Percentiles rank a stretch among this genome's conserved stretches.
These are phyloP conservation scores for Cladorrhinum sp. DNA, from an alignment of 2,329 filamentous ascomycete genomes.

Conservation along the genomic window DNA sequence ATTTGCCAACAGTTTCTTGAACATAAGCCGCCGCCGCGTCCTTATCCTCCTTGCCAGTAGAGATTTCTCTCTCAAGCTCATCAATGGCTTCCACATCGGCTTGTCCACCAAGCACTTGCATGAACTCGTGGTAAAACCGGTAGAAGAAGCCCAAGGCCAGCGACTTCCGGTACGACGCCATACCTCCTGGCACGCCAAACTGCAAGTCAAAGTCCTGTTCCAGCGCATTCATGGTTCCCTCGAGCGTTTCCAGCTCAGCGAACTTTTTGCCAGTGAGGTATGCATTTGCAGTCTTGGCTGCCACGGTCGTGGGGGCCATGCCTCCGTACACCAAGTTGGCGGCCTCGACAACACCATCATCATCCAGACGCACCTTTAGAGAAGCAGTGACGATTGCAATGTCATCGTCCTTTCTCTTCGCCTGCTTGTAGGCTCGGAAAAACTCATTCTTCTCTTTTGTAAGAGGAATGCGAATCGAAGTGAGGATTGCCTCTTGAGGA, in stretches of 20 bases:
- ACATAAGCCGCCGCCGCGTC: slow-evolving; percentile 73
- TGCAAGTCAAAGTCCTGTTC: slow-evolving; percentile 83
- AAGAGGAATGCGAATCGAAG: slow-evolving; percentile 79
- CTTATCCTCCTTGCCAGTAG: slow-evolving; percentile 74
- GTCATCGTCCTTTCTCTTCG: slow-evolving; percentile 96
- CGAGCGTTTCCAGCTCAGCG: slow-evolving; percentile 76
- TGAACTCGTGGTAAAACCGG: slow-evolving; percentile 88
- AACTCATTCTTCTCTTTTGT: slow-evolving; percentile 74
- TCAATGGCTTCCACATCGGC: slow-evolving; percentile 71
- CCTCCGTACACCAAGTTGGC: slow-evolving; percentile 87
- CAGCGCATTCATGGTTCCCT: slow-evolving; percentile 86
- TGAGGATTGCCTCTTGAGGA: slow-evolving; percentile 76
- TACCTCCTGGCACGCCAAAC: slow-evolving; percentile 91
- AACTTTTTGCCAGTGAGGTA: slow-evolving; percentile 77
- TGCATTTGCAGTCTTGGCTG: slow-evolving; percentile 72
- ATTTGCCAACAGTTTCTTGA: slow-evolving; percentile 78
- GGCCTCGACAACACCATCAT: slow-evolving; percentile 66
- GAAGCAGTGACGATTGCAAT: slow-evolving; percentile 96
- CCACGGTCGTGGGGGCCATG: slow-evolving; percentile 89
- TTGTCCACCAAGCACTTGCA: slow-evolving; percentile 55
- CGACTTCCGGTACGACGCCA: slow-evolving; percentile 93
- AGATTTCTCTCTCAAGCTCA: slow-evolving; percentile 84
- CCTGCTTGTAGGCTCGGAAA: slow-evolving; percentile 89
- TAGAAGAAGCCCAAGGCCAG: slow-evolving; percentile 94
- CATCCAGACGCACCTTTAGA: slow-evolving; percentile 68